Conservation (phyloP, 2,329 filamentous ascomycete species). For the Talaromyces funiculosus region DNA sequence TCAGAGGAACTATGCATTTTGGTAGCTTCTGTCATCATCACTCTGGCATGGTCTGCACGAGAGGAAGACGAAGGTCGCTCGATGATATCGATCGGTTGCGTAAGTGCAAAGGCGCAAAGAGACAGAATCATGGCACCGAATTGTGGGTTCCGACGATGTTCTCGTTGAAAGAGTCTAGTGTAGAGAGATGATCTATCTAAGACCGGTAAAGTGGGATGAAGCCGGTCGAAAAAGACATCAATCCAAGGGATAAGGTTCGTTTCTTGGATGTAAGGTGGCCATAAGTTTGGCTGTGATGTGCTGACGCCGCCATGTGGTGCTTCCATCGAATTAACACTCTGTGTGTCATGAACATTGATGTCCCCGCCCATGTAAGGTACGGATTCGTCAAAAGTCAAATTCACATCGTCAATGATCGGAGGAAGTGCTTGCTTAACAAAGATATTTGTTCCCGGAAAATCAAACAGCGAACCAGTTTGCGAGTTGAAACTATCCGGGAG, state of each 20-base stretch:
- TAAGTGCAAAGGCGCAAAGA: constrained; percentile 40
- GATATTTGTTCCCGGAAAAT: constrained; percentile 31
- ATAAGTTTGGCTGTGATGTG: constrained; percentile 18
- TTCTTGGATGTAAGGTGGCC: constrained; percentile 37
- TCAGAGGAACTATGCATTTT: constrained; percentile 41
- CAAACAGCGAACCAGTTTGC: constrained; percentile 27
- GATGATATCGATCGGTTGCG: constrained; percentile 41
- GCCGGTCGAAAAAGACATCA: constrained; percentile 41
- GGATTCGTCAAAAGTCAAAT: not conserved
- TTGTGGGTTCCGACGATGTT: constrained; percentile 39
- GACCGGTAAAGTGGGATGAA: constrained; percentile 40
- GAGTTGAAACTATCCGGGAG: constrained; percentile 31
- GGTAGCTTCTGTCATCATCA: constrained; percentile 40
- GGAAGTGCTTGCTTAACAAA: constrained; percentile 32
- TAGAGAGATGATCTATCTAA: constrained; percentile 38
- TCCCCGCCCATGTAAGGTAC: not conserved
- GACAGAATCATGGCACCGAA: constrained; percentile 41
- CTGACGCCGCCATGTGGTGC: not conserved
- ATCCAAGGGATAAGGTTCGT: constrained; percentile 39
- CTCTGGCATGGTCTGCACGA: constrained; percentile 33
- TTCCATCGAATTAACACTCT: not conserved
- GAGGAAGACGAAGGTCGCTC: constrained; percentile 34
- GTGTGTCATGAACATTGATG: not conserved
- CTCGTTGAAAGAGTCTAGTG: constrained; percentile 38
- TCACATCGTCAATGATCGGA: constrained; percentile 19